These are phyloP conservation scores for Raddia distichophylla DNA, from an alignment of 176 grass and related monocot genomes.

Conservation along the genomic window DNA sequence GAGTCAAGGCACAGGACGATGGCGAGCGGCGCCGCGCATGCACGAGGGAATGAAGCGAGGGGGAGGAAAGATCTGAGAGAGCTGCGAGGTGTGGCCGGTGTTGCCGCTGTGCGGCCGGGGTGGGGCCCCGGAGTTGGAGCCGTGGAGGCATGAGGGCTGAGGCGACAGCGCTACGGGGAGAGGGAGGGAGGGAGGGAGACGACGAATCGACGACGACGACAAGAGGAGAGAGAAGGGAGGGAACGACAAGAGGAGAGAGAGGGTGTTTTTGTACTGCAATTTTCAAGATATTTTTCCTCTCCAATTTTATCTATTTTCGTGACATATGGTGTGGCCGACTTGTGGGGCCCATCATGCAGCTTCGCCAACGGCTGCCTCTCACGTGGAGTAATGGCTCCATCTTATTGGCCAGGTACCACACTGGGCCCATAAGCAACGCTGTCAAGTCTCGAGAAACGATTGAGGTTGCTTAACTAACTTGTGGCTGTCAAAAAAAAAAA, in stretches of 20 bases:
- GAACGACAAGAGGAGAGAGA: not conserved
- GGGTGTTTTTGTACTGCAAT: not conserved
- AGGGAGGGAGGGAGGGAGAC: not conserved
- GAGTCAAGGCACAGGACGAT: not conserved
- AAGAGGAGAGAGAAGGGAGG: not conserved
- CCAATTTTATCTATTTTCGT: not conserved
- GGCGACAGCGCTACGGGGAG: not conserved
- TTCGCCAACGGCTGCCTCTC: not conserved
- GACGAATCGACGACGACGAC: not conserved
- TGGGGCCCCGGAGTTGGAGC: conserved; percentile 23
- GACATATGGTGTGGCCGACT: not conserved
- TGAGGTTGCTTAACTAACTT: not conserved
- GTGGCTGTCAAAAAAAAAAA: too few species aligned
- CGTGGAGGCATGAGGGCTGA: conserved; percentile 27
- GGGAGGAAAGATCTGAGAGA: conserved; percentile 24
- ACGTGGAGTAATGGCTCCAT: conserved; percentile 14
- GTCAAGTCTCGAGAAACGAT: not conserved
- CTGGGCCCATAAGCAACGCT: not conserved
- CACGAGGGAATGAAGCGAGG: conserved; percentile 34
- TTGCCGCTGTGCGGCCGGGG: not conserved
- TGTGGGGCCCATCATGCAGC: not conserved
- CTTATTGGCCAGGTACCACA: not conserved
- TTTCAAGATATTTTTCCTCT: conserved; percentile 2
- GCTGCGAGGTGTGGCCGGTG: conserved; percentile 7
- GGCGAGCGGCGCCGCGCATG: conserved; percentile 27